These are phyloP conservation scores for Hymenochaete sp. DNA, from an alignment of 1,284 basidiomycete genomes.

Conservation along the genomic window DNA sequence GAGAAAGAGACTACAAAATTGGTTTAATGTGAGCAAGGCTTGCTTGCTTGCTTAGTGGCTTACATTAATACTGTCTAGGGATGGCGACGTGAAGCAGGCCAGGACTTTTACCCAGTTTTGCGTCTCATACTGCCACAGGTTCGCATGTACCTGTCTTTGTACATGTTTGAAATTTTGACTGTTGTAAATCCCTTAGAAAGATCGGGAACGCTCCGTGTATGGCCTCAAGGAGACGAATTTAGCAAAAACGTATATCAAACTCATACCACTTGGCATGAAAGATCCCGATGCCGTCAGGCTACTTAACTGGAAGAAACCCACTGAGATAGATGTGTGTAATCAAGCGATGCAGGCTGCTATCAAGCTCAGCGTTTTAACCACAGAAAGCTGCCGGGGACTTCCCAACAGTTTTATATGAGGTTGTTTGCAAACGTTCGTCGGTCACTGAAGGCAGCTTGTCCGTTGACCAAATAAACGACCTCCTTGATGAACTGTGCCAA, in stretches of 20 bases:
- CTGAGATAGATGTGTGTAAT: slow-evolving; percentile 48
- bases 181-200: slow-evolving; percentile 58
- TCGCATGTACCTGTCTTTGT: slow-evolving; percentile 20
- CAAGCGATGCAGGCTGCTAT: not conserved
- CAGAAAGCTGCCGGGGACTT: slow-evolving; percentile 77
- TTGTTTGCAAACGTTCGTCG: slow-evolving; percentile 77
- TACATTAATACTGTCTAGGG: slow-evolving; percentile 36
- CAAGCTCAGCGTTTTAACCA: not conserved
- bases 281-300: slow-evolving; percentile 74
- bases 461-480: slow-evolving; percentile 71
- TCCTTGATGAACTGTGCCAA: slow-evolving; percentile 68
- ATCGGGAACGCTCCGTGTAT: slow-evolving; percentile 82
- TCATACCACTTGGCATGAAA: slow-evolving; percentile 72
- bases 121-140: slow-evolving; percentile 71
- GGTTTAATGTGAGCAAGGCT: slow-evolving; percentile 59
- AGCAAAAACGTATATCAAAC: slow-evolving; percentile 82
- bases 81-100: slow-evolving; percentile 67
- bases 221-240: slow-evolving; percentile 87
- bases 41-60: not conserved
- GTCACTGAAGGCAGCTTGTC: slow-evolving; percentile 69
- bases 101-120: slow-evolving; percentile 67
- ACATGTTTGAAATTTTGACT: not conserved
- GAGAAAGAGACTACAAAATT: slow-evolving; percentile 50
- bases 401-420: slow-evolving; percentile 75
- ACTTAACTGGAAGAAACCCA: slow-evolving; percentile 86